These are phyloP conservation scores for Dorcoceras hygrometricum DNA, from an alignment of 257 asterid species.

Conservation along the genomic window DNA sequence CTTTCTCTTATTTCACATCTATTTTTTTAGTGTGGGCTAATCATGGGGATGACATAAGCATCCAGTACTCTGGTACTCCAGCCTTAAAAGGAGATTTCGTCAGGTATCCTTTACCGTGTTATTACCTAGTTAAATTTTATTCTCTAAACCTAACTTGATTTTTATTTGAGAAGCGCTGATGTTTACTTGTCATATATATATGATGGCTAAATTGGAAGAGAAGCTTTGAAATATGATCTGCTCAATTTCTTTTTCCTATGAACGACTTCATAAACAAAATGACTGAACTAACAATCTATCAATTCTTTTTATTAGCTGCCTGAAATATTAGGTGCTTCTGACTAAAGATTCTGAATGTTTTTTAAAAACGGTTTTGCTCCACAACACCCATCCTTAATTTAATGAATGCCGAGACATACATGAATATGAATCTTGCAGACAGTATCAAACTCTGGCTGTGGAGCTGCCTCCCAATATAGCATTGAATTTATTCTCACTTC, in stretches of 20 bases:
- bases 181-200: not conserved
- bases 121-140: slow-evolving; percentile 14
- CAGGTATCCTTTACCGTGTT: slow-evolving; percentile 48
- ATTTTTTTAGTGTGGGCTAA: slow-evolving; percentile 88
- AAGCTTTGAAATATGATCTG: not conserved
- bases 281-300: not conserved
- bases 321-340: not conserved
- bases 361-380: not conserved
- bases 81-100: slow-evolving; percentile 97
- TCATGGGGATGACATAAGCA: slow-evolving; percentile 94
- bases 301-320: no score
- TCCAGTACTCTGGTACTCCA: slow-evolving; percentile 93
- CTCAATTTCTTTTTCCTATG: not conserved
- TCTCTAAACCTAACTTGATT: not conserved
- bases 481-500: not conserved
- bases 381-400: not conserved
- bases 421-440: not conserved
- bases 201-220: not conserved
- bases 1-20: slow-evolving; percentile 28
- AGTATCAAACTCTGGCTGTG: not conserved
- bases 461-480: not conserved
- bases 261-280: not conserved
- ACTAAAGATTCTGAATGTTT: not conserved
- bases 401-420: not conserved
- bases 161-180: not conserved